Percentiles rank a stretch among this genome's conserved stretches.
Evolutionary conservation across 208 protist genomes (phyloP).

Genomic region (Trypanosoma congolense): DNA sequence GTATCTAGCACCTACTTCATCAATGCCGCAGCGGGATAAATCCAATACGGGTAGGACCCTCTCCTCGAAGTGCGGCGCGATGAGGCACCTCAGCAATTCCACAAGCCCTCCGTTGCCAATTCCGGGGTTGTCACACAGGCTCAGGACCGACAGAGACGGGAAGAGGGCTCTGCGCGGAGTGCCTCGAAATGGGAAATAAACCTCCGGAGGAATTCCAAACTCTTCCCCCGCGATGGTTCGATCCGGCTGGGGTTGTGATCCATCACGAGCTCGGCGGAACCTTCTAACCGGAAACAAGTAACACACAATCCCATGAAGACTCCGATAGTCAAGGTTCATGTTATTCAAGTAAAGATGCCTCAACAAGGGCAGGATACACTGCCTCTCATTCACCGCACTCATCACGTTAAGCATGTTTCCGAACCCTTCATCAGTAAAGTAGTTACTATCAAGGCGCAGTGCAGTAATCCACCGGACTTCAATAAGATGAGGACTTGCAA

Average conservation of each 20-base stretch:
- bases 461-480: constrained; percentile 73
- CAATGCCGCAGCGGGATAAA: constrained; percentile 68
- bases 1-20: constrained; percentile 21
- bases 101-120: constrained; percentile 52
- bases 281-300: constrained; percentile 60
- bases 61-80: constrained; percentile 49
- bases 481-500: constrained; percentile 41
- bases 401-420: constrained; percentile 63
- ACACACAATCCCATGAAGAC: constrained; percentile 50
- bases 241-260: constrained; percentile 12
- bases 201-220: constrained; percentile 24
- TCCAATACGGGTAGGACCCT: constrained; percentile 50
- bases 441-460: constrained; percentile 77
- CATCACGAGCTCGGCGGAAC: constrained; percentile 6
- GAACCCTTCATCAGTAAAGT: constrained; percentile 74
- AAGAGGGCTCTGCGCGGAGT: constrained; percentile 44
- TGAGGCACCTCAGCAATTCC: constrained; percentile 46
- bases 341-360: constrained; percentile 76
- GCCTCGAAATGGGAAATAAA: constrained; percentile 29
- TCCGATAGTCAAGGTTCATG: constrained; percentile 70
- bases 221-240: constrained; percentile 9
- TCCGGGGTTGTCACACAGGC: constrained; percentile 71
- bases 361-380: constrained; percentile 47
- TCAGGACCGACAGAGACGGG: constrained; percentile 58
- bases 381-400: constrained; percentile 46